These are phyloP conservation scores for Candolleomyces eurysporus DNA, from an alignment of 768 basidiomycete species.

Conservation along the genomic window DNA sequence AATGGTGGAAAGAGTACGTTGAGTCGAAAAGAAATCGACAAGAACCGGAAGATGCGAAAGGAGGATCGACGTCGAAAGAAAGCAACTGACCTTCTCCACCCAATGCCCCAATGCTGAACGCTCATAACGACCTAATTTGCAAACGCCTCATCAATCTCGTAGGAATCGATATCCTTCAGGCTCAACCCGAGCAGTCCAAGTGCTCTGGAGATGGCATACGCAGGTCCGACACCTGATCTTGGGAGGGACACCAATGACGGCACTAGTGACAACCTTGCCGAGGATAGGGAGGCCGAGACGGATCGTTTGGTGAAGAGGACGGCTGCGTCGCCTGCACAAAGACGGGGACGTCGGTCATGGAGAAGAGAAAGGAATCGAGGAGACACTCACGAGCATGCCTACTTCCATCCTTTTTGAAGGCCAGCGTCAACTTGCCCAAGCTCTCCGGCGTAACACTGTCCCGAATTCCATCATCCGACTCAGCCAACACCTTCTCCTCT, in stretches of 20 bases:
- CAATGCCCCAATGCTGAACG: conserved; percentile 67
- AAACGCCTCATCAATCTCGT: conserved; percentile 91
- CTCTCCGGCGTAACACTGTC: too few species aligned
- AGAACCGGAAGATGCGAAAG: too few species aligned
- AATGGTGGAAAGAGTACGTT: too few species aligned
- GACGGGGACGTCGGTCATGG: too few species aligned
- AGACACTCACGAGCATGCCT: conserved; percentile 62
- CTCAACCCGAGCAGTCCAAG: conserved; percentile 66
- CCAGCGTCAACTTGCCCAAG: conserved; percentile 84
- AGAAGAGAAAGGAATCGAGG: conserved; percentile 2
- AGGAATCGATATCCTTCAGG: conserved; percentile 80
- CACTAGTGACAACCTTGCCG: conserved; percentile 78
- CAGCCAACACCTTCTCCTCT: conserved; percentile 68
- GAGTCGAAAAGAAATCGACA: too few species aligned
- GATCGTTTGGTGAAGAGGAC: conserved; percentile 81
- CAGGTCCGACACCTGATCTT: conserved; percentile 89
- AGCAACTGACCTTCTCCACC: conserved; percentile 47
- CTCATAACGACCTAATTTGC: conserved; percentile 79
- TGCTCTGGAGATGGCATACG: conserved; percentile 80
- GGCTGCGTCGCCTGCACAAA: conserved; percentile 74
- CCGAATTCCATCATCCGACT: conserved; percentile 82
- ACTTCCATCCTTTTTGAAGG: conserved; percentile 70
- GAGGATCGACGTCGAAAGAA: too few species aligned
- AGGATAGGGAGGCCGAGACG: conserved; percentile 77
- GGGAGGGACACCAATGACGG: conserved; percentile 78